Evolutionary conservation across 1,284 basidiomycete genomes (phyloP), one percentile per base, ranked within the genome.

Genomic region (Trichosporon ovoides): DNA sequence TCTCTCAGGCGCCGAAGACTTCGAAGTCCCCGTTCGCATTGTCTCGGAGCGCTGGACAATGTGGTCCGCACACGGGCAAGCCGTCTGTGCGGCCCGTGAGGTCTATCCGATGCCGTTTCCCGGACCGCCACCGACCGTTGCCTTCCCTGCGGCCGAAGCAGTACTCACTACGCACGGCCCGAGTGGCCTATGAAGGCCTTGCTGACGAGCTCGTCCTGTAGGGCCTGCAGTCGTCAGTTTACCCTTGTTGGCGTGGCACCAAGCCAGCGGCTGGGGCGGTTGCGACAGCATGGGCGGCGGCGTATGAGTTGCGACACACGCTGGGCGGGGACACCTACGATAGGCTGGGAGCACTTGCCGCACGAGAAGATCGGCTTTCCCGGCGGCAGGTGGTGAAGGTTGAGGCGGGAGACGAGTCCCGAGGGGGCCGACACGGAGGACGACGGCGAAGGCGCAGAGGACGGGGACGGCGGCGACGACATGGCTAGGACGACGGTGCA

Each of bases 171-270:
- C 40, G 76, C 75, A 49, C 67, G 63, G 14, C 76, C 76, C 12
- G 69, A 71, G n/a, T 70, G 64, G 2, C 75, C 76, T 18, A 67
- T 75, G 60, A 78, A 78, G 12, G 75, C 73, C 51, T 74, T 73
- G 14, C 72, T 75, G 9, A 77, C 72, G 13, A 77, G 68, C 55
- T 78, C 76, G 56, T 77, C 74, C 57, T 77, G 75, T 34, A 78
- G 58, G 12, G 74, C 76, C 69, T 75, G 57, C n/a, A 20, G n/a
- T 28, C 48, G 51, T 38, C n/a, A 51, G 37, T 33, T n/a, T 16
- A 22, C 28, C 9, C 1, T 6, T 28, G 24, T 43, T 20, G 38
- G 38, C 43, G 13, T 22, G 20, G 38, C 19, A 43, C 38, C 19
- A 13, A 22, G 19, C 38, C 3, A 22, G 12, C 10, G 36, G 36